phyloP scores from a whole-genome alignment of 2,329 filamentous ascomycete species.

The Nannizziopsis barbatae region DNA sequence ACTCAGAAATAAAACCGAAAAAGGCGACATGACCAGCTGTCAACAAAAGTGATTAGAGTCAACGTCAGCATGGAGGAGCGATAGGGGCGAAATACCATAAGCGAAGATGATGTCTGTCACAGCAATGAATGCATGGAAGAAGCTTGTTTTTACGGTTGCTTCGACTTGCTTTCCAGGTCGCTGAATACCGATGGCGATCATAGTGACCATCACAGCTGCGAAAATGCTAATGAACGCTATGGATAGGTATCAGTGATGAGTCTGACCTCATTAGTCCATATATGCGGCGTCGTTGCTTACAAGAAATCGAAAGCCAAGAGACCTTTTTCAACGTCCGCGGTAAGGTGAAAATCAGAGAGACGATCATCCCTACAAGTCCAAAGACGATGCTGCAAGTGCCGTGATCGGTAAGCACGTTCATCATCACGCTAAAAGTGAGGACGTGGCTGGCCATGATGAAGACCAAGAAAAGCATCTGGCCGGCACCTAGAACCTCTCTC shows the following conservation, averaged over 20 bases:
- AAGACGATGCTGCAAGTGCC: slow-evolving; percentile 54
- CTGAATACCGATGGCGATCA: slow-evolving; percentile 52
- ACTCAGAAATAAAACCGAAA: slow-evolving; percentile 55
- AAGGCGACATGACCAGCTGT: slow-evolving; percentile 53
- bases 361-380: slow-evolving; percentile 46
- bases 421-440: slow-evolving; percentile 57
- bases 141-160: slow-evolving; percentile 31
- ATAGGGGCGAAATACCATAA: slow-evolving; percentile 41
- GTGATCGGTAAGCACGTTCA: slow-evolving; percentile 53
- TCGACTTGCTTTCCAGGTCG: slow-evolving; percentile 32
- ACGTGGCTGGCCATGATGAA: slow-evolving; percentile 64
- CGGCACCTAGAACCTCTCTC: slow-evolving; percentile 51
- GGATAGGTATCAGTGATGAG: not conserved
- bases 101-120: slow-evolving; percentile 61
- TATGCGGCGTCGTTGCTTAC: slow-evolving; percentile 23
- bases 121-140: slow-evolving; percentile 49
- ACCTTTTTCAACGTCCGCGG: slow-evolving; percentile 54
- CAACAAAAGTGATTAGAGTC: slow-evolving; percentile 5
- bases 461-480: slow-evolving; percentile 52
- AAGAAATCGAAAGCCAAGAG: slow-evolving; percentile 51
- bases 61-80: not conserved
- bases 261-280: not conserved
- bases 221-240: slow-evolving; percentile 53
- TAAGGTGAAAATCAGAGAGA: slow-evolving; percentile 50
- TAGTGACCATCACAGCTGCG: slow-evolving; percentile 53